Conservation (phyloP, 176 grass and related monocot species). For the Phragmites australis region DNA sequence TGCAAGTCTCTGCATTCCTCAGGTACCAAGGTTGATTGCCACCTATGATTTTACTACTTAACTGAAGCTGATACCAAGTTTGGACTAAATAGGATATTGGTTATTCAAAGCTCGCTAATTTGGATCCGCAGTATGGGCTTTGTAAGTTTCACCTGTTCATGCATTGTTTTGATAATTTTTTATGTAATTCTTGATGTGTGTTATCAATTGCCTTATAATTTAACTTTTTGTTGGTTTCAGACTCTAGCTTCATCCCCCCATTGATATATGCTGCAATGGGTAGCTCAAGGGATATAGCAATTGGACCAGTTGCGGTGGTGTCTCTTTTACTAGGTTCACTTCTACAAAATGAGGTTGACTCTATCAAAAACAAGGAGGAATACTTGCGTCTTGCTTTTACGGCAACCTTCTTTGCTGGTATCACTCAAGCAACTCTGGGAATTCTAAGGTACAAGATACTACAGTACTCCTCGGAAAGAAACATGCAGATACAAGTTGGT, state of each 20-base stretch:
- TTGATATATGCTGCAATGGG: slow-evolving; percentile 94
- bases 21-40: slow-evolving; percentile 52
- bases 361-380: slow-evolving; percentile 61
- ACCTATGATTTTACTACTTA: slow-evolving; percentile 9
- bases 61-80: slow-evolving; percentile 15
- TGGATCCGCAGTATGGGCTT: slow-evolving; percentile 86
- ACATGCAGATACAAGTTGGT: background rate
- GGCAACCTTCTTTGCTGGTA: slow-evolving; percentile 94
- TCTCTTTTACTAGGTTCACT: slow-evolving; percentile 89
- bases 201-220: slow-evolving; percentile 8
- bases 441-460: slow-evolving; percentile 63
- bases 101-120: slow-evolving; percentile 87
- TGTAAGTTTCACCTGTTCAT: slow-evolving; percentile 54
- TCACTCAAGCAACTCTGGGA: slow-evolving; percentile 92
- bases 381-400: slow-evolving; percentile 85
- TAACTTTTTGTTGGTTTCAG: slow-evolving; percentile 49
- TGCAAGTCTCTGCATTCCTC: slow-evolving; percentile 95
- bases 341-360: slow-evolving; percentile 73
- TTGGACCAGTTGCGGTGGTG: slow-evolving; percentile 90
- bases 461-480: background rate
- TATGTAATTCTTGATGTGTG: slow-evolving; percentile 7
- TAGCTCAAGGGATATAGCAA: slow-evolving; percentile 95
- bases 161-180: background rate
- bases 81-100: slow-evolving; percentile 75
- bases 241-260: slow-evolving; percentile 88